These are phyloP conservation scores for Hyphodiscus sp. DNA, from an alignment of 2,329 filamentous ascomycete species.

Conservation along the genomic window DNA sequence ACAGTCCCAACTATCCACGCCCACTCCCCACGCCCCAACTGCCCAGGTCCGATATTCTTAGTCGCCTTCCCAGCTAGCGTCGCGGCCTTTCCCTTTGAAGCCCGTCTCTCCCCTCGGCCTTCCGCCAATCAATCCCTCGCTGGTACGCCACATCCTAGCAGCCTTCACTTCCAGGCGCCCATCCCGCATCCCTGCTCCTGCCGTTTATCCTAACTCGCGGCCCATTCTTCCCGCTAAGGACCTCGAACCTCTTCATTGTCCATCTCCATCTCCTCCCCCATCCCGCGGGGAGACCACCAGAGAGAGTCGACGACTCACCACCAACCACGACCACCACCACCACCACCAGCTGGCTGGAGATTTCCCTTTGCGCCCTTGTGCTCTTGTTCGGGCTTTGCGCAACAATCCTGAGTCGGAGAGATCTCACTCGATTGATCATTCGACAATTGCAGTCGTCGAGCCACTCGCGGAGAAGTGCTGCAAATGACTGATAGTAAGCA, in stretches of 20 bases:
- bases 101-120: too few relatives aligned
- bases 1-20: too few relatives aligned
- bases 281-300: constrained; percentile 8
- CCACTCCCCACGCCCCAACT: too few relatives aligned
- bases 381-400: too few relatives aligned
- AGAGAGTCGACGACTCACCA: not conserved
- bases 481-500: constrained; percentile 28
- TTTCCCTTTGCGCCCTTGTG: not conserved
- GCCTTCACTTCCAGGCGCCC: too few relatives aligned
- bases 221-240: not conserved
- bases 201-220: too few relatives aligned
- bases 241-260: not conserved
- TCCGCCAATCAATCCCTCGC: not conserved
- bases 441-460: not conserved
- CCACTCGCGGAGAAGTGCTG: constrained; percentile 1
- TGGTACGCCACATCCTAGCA: not conserved
- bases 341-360: not conserved
- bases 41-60: too few relatives aligned
- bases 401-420: not conserved
- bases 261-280: constrained; percentile 2
- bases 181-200: too few relatives aligned
- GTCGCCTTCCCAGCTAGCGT: too few relatives aligned
- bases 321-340: too few relatives aligned
- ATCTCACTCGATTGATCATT: not conserved
- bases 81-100: too few relatives aligned